These are phyloP conservation scores for Trypanosoma platydactyli DNA, from an alignment of 208 protist genomes.

Conservation along the genomic window DNA sequence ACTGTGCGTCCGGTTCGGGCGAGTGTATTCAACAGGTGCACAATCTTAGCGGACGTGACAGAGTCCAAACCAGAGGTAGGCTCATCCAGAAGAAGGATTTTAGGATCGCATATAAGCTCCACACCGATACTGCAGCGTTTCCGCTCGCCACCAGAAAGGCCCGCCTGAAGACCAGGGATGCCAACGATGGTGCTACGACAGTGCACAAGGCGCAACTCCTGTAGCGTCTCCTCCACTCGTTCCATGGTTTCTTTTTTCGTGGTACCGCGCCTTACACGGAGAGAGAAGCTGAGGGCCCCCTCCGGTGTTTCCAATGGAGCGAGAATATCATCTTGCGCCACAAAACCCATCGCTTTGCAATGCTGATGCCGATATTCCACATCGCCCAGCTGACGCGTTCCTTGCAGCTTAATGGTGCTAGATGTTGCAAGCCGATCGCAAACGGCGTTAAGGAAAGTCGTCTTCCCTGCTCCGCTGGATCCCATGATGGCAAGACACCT, in stretches of 20 bases:
- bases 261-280: constrained; percentile 67
- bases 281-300: constrained; percentile 72
- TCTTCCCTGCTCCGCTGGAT: constrained; percentile 84
- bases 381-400: constrained; percentile 66
- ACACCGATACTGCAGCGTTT: constrained; percentile 89
- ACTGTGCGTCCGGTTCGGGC: constrained; percentile 81
- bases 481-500: constrained; percentile 85
- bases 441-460: constrained; percentile 85
- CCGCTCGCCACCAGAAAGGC: constrained; percentile 88
- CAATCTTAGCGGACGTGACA: constrained; percentile 78
- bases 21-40: constrained; percentile 75
- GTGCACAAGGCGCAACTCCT: constrained; percentile 62
- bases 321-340: constrained; percentile 84
- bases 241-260: constrained; percentile 35
- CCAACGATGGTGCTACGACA: constrained; percentile 76
- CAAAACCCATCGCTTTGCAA: constrained; percentile 72
- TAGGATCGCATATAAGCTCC: constrained; percentile 87
- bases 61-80: constrained; percentile 91
- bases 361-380: constrained; percentile 54
- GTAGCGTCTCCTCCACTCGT: constrained; percentile 66
- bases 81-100: constrained; percentile 89
- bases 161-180: constrained; percentile 58
- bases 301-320: constrained; percentile 62
- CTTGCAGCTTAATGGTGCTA: constrained; percentile 41
- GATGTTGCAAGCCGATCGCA: constrained; percentile 55